phyloP scores from a whole-genome alignment of 371 early-diverging fungal species.

The Mortierella sp. region DNA sequence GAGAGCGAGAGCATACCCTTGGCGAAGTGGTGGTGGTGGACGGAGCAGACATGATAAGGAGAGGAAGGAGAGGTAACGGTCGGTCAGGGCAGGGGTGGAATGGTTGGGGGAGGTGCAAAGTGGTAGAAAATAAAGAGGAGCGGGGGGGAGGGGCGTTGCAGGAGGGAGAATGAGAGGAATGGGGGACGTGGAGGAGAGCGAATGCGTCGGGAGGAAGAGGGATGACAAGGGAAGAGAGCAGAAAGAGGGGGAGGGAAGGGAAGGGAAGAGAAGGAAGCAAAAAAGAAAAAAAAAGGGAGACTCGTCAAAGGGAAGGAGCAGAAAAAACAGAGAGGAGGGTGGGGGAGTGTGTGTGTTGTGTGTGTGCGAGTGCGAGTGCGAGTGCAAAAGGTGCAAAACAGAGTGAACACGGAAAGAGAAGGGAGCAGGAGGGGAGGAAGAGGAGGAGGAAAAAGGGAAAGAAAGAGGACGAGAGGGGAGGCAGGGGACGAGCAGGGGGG shows the following conservation, averaged over 20 bases:
- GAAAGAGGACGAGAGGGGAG: no score
- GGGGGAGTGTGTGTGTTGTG: no score
- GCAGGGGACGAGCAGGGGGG: no score
- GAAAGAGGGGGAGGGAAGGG: conserved; percentile 1
- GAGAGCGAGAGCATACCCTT: conserved; percentile 12
- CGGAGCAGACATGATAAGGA: conserved; percentile 24
- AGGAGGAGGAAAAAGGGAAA: no score
- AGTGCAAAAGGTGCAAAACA: background rate
- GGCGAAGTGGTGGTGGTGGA: conserved; percentile 22
- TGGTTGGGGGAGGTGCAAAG: no score
- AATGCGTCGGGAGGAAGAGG: background rate
- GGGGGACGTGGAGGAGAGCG: background rate
- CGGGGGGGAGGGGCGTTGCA: no score
- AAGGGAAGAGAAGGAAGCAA: background rate
- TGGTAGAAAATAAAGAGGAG: no score
- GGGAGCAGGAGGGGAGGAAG: background rate
- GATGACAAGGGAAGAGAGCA: background rate
- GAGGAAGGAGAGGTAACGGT: no score
- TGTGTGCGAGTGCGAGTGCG: background rate
- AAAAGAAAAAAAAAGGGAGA: conserved; percentile 4
- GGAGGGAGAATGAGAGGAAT: no score
- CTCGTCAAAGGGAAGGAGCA: background rate
- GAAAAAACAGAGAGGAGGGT: background rate
- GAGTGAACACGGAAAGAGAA: background rate
- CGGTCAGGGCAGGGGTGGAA: no score